Conservation (phyloP, 2,329 filamentous ascomycete genomes). For the Fusarium chlamydosporum region DNA sequence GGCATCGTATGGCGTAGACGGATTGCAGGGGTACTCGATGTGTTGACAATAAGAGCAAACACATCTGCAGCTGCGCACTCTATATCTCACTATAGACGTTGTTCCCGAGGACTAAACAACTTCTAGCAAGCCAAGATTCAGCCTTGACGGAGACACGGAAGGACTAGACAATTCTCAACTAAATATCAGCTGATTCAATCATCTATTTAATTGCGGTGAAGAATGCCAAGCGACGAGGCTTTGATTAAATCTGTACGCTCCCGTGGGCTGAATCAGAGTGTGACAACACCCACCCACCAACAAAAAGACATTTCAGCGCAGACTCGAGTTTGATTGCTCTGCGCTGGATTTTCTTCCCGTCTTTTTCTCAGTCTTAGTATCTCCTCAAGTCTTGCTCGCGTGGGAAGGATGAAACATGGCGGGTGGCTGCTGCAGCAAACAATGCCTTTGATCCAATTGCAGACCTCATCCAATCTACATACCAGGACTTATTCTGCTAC, state of each 20-base stretch:
- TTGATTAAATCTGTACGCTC: slow-evolving; percentile 23
- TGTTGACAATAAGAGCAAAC: neutral
- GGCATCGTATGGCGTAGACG: neutral
- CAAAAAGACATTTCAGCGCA: slow-evolving; percentile 16
- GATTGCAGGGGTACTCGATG: slow-evolving; percentile 1
- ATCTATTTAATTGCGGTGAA: slow-evolving; percentile 12
- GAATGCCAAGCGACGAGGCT: neutral
- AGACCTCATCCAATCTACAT: neutral
- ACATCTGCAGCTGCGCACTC: neutral
- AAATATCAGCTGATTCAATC: neutral
- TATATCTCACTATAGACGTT: slow-evolving; percentile 1
- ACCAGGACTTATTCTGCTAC: neutral
- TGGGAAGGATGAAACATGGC: slow-evolving; percentile 21
- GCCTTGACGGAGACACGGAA: slow-evolving; percentile 12
- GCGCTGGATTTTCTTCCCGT: neutral
- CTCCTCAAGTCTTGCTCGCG: neutral
- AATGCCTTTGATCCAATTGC: slow-evolving; percentile 21
- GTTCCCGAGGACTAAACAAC: neutral
- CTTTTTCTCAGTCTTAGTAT: neutral
- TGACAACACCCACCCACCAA: slow-evolving; percentile 11
- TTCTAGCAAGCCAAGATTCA: neutral
- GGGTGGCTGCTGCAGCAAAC: slow-evolving; percentile 29
- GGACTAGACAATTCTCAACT: neutral
- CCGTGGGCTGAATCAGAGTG: slow-evolving; percentile 18
- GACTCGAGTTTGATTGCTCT: slow-evolving; percentile 28